phyloP scores from a whole-genome alignment of 257 asterid species.

The Solanum bulbocastanum region DNA sequence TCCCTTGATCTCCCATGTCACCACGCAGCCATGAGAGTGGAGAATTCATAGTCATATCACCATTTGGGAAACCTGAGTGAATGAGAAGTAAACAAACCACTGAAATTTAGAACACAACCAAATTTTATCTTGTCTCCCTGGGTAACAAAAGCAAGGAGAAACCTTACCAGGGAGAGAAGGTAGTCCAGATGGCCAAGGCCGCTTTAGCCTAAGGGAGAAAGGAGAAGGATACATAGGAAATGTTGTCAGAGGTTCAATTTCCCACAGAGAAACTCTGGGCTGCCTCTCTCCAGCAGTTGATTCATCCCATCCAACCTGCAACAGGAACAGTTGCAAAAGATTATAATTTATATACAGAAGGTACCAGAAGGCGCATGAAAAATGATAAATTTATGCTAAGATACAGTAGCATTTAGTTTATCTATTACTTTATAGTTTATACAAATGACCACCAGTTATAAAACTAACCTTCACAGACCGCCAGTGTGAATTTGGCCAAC shows the following conservation, averaged over 20 bases:
- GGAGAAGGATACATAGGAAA: slow-evolving; percentile 94
- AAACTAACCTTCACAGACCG: slow-evolving; percentile 74
- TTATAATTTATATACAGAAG: neutral
- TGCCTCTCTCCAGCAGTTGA: slow-evolving; percentile 97
- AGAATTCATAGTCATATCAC: slow-evolving; percentile 49
- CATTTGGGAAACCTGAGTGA: slow-evolving; percentile 47
- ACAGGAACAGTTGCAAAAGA: neutral
- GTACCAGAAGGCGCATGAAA: neutral
- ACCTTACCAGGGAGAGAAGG: slow-evolving; percentile 62
- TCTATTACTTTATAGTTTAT: neutral
- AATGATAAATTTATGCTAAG: neutral
- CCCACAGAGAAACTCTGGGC: slow-evolving; percentile 93
- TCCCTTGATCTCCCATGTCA: slow-evolving; percentile 49
- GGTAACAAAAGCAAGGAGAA: neutral
- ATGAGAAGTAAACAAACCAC: neutral
- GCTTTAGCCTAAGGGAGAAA: slow-evolving; percentile 73
- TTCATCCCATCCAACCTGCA: slow-evolving; percentile 97
- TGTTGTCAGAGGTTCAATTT: slow-evolving; percentile 77
- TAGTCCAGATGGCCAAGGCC: slow-evolving; percentile 85
- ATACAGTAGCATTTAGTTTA: neutral
- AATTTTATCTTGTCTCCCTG: neutral
- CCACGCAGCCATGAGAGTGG: slow-evolving; percentile 72
- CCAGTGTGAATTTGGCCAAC: slow-evolving; percentile 96
- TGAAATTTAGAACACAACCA: neutral
- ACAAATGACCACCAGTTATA: neutral